Evolutionary conservation across 2,329 filamentous ascomycete species (phyloP).

Genomic region (Exserohilum rostratum): DNA sequence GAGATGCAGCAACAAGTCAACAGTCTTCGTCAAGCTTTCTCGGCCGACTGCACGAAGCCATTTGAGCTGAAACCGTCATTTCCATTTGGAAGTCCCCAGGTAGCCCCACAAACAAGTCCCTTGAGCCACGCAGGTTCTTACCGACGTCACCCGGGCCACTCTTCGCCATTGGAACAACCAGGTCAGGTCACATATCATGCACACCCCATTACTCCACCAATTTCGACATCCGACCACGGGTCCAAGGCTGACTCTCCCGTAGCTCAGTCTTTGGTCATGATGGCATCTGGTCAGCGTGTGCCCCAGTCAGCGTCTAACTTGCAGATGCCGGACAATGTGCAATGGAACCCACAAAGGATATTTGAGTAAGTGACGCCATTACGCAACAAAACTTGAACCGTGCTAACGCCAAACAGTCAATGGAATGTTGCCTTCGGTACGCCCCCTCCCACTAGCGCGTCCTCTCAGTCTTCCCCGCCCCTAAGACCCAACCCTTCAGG

Average conservation of each 20-base stretch:
- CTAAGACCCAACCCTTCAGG: conserved; percentile 51
- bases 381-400: not conserved
- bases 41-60: conserved; percentile 79
- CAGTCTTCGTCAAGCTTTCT: conserved; percentile 87
- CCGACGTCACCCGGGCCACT: conserved; percentile 54
- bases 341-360: conserved; percentile 86
- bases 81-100: conserved; percentile 79
- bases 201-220: conserved; percentile 80
- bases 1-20: conserved; percentile 92
- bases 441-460: conserved; percentile 51
- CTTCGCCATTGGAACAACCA: conserved; percentile 58
- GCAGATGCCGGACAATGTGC: conserved; percentile 66
- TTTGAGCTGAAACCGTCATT: conserved; percentile 90
- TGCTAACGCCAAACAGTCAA: conserved; percentile 64
- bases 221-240: conserved; percentile 74
- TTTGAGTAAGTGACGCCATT: conserved; percentile 74
- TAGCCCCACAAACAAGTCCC: conserved; percentile 67
- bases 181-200: conserved; percentile 68
- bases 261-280: conserved; percentile 74
- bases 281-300: conserved; percentile 64
- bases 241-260: conserved; percentile 78
- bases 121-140: conserved; percentile 59
- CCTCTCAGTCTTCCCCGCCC: conserved; percentile 53
- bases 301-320: conserved; percentile 59
- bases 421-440: conserved; percentile 95